These are phyloP conservation scores for Ganoderma leucocontextum DNA, from an alignment of 1,284 basidiomycete genomes.

Conservation along the genomic window DNA sequence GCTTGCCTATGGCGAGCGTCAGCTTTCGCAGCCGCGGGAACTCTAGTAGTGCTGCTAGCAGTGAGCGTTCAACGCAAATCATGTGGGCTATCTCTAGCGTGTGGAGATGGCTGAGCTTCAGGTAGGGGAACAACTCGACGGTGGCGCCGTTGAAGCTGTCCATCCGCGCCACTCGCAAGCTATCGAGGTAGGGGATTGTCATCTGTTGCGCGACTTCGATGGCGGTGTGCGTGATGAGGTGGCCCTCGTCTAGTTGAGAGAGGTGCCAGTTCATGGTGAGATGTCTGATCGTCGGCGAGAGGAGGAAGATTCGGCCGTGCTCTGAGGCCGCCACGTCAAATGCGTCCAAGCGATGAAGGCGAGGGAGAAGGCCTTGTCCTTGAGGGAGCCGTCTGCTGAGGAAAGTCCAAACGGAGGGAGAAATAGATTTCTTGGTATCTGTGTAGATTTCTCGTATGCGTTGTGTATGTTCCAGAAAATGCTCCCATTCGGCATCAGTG, in stretches of 20 bases:
- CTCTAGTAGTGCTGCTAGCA: neutral
- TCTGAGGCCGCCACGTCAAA: neutral
- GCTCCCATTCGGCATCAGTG: constrained; percentile 3
- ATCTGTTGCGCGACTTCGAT: constrained; percentile 12
- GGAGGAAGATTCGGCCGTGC: constrained; percentile 9
- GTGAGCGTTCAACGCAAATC: neutral
- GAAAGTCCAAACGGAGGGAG: neutral
- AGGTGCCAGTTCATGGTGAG: constrained; percentile 1
- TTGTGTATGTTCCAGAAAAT: neutral
- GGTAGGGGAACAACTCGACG: constrained; percentile 2
- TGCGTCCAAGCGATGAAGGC: constrained; percentile 3
- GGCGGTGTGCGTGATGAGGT: neutral
- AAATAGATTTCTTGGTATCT: neutral
- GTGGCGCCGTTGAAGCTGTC: constrained; percentile 5
- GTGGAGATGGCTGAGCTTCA: neutral
- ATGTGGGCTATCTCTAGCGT: constrained; percentile 8
- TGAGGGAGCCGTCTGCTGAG: neutral
- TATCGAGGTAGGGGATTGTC: constrained; percentile 16
- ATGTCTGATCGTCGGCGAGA: constrained; percentile 13
- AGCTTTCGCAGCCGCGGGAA: constrained; percentile 10
- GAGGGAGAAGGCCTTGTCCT: constrained; percentile 8
- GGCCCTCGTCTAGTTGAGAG: neutral
- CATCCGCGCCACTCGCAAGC: constrained; percentile 10
- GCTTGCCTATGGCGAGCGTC: neutral
- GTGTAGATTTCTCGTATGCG: constrained; percentile 4